Evolutionary conservation across 2,329 filamentous ascomycete species (phyloP).

Genomic region (Dactylellina leptospora): DNA sequence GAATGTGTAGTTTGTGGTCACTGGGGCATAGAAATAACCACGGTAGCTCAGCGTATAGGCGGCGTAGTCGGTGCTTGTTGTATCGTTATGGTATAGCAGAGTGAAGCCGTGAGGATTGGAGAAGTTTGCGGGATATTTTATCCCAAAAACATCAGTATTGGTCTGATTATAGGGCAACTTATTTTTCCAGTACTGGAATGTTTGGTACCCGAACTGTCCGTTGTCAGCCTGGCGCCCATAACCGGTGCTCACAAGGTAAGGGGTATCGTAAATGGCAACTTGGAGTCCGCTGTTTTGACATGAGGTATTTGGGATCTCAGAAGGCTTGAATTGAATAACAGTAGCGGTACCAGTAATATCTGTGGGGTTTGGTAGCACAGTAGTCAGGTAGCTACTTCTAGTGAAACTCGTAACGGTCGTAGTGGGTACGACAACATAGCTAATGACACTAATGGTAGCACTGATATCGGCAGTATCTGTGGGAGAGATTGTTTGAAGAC

Average conservation of each 20-base stretch:
- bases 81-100: conserved; percentile 1
- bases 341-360: not conserved
- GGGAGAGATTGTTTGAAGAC: not conserved
- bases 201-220: not conserved
- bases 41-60: not conserved
- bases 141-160: not conserved
- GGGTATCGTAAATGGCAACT: not conserved
- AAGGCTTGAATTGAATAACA: conserved; percentile 1
- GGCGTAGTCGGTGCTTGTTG: not conserved
- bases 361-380: not conserved
- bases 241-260: not conserved
- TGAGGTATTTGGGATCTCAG: not conserved
- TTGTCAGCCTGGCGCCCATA: too few species aligned
- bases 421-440: not conserved
- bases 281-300: not conserved
- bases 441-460: not conserved
- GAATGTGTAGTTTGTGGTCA: conserved; percentile 10
- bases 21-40: conserved; percentile 13
- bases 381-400: not conserved
- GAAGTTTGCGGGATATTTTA: not conserved
- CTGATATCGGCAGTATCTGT: not conserved
- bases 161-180: not conserved
- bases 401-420: not conserved
- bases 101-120: not conserved
- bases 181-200: not conserved